phyloP scores from a whole-genome alignment of 2,329 filamentous ascomycete genomes.

The Cladophialophora bantiana region DNA sequence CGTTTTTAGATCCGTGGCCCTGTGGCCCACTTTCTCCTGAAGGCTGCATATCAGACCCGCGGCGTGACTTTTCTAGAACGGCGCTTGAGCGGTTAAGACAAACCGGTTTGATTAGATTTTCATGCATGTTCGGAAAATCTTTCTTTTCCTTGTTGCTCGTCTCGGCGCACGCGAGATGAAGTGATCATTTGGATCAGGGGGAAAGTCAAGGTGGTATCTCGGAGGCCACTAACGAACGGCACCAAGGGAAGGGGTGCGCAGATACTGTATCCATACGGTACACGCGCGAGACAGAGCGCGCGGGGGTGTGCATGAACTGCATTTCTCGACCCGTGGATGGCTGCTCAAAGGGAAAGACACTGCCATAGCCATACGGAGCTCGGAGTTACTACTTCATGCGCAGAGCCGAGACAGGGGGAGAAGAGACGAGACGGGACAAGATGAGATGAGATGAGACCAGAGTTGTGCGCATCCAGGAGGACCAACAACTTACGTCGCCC shows the following conservation, averaged over 20 bases:
- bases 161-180: not conserved
- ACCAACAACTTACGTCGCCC: not conserved
- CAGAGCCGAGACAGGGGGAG: not conserved
- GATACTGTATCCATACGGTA: not conserved
- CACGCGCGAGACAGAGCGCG: no score
- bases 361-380: no score
- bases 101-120: not conserved
- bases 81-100: conserved; percentile 3
- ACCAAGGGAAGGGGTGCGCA: not conserved
- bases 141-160: not conserved
- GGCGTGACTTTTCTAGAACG: not conserved
- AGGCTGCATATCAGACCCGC: conserved; percentile 9
- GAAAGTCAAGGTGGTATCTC: not conserved
- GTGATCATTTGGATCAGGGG: not conserved
- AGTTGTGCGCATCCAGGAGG: not conserved
- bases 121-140: not conserved
- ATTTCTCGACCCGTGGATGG: not conserved
- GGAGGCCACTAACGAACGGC: not conserved
- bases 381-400: no score
- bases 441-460: not conserved
- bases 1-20: conserved; percentile 2
- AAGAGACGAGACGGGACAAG: not conserved
- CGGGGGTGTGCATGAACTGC: not conserved
- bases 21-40: conserved; percentile 16
- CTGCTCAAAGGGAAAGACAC: not conserved